Conservation (phyloP, 2,329 filamentous ascomycete genomes). For the Claviceps pusilla region DNA sequence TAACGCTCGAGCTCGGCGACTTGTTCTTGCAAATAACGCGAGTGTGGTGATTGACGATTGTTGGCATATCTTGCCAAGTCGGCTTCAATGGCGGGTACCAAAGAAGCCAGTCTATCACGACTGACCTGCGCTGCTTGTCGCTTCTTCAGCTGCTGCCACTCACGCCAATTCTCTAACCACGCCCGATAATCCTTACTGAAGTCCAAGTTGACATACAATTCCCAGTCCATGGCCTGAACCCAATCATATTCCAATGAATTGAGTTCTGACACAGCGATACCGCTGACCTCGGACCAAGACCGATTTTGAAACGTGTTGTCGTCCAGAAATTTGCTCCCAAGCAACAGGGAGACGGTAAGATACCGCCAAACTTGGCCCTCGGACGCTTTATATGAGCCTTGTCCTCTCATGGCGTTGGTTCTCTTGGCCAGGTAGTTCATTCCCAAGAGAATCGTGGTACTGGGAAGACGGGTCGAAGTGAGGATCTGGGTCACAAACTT, state of each 20-base stretch:
- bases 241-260: conserved; percentile 80
- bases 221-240: conserved; percentile 69
- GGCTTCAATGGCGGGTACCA: conserved; percentile 33
- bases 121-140: conserved; percentile 31
- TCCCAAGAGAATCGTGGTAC: conserved; percentile 78
- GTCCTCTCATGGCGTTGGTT: conserved; percentile 55
- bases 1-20: conserved; percentile 37
- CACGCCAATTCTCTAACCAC: conserved; percentile 46
- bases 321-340: conserved; percentile 90
- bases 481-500: conserved; percentile 88
- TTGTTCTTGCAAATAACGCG: conserved; percentile 39
- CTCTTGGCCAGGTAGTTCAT: conserved; percentile 79
- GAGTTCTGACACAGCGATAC: conserved; percentile 68
- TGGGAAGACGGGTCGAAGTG: conserved; percentile 76
- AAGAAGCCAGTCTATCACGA: conserved; percentile 34
- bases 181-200: conserved; percentile 56
- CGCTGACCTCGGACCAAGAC: conserved; percentile 91
- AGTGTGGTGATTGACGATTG: conserved; percentile 23
- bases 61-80: conserved; percentile 25
- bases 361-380: conserved; percentile 73
- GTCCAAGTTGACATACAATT: conserved; percentile 72
- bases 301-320: conserved; percentile 97
- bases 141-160: conserved; percentile 42
- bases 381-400: conserved; percentile 39
- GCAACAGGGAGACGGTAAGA: conserved; percentile 67